Evolutionary conservation across 2,329 filamentous ascomycete species (phyloP), one percentile per base, ranked within the genome.

Genomic region (Cladosporium oxysporum): DNA sequence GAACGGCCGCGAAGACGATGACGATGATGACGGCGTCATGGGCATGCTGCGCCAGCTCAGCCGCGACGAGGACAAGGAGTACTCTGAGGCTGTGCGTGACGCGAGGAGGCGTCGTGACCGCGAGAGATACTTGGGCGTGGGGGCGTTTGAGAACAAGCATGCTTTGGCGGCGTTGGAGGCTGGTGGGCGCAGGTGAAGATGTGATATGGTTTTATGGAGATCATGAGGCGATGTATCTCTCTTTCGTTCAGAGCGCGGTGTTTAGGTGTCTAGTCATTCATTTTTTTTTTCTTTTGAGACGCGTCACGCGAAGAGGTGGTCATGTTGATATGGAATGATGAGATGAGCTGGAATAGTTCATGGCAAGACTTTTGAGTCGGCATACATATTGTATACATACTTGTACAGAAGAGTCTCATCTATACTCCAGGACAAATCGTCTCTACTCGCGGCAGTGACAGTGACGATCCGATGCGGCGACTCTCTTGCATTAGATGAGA

Each of bases 41-140:
- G 61, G 61, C 16, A 63, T 63, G 61, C 35, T 63, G 61, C 61
- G 61, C 50, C 31, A 63, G 61, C 35, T 57, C 11, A 63, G 26
- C 18, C 33, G 61, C 2, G 61, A 63, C 2, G 61, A 57, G 35
- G 50, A 57, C 2, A 26, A 14, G 12, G 61, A 62, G 31, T 33
- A 55, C n/a, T n/a, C 16, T 0, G 14, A 55, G 2, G 31, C 47
- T 50, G 21, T 11, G 14, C 31, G 31, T 2, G 29, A 49, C 21
- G 31, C 55, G 23, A 55, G 21, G 61, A 33, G 50, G 16, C 37
- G 33, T n/a, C 33, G 61, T 10, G 50, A 63, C 16, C 35, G 37
- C 10, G 50, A 55, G 33, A 23, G 28, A 8, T 59, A 59, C 37
- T 37, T 59, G 23, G 57, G 57, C 23, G 11, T 59, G 2, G 57